phyloP scores from a whole-genome alignment of 108 stramenopile species.

The Skeletonema tropicum region DNA sequence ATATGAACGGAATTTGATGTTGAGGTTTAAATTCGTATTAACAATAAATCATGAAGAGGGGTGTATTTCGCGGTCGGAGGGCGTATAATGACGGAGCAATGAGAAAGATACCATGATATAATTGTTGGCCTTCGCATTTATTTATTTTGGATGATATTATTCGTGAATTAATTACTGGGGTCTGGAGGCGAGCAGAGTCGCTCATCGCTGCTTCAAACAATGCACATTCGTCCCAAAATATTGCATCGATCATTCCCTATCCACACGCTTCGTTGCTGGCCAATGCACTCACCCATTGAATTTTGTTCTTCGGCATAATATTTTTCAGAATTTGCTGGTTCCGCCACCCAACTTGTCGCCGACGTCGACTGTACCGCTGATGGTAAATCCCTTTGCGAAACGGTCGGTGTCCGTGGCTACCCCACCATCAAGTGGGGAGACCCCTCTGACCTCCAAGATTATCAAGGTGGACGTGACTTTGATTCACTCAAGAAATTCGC shows the following conservation, averaged over 20 bases:
- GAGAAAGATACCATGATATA: background rate
- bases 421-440: constrained; percentile 87
- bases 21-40: background rate
- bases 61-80: too few species aligned
- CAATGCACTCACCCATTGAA: background rate
- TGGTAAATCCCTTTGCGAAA: constrained; percentile 46
- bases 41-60: background rate
- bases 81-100: background rate
- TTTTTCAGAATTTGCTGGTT: constrained; percentile 25
- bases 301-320: background rate
- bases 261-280: background rate
- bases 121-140: background rate
- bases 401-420: constrained; percentile 66
- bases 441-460: constrained; percentile 63
- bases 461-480: constrained; percentile 79
- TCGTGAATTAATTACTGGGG: background rate
- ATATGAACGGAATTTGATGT: background rate
- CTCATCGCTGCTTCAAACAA: background rate
- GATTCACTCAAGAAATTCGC: constrained; percentile 71
- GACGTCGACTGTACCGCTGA: constrained; percentile 69
- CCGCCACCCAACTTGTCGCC: constrained; percentile 45
- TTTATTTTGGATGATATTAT: background rate
- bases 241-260: background rate
- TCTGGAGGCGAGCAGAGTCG: background rate
- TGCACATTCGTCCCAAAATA: background rate